Evolutionary conservation across 2,329 filamentous ascomycete genomes (phyloP), one percentile per base, ranked within the genome.

Genomic region (Diaporthe citriasiana): DNA sequence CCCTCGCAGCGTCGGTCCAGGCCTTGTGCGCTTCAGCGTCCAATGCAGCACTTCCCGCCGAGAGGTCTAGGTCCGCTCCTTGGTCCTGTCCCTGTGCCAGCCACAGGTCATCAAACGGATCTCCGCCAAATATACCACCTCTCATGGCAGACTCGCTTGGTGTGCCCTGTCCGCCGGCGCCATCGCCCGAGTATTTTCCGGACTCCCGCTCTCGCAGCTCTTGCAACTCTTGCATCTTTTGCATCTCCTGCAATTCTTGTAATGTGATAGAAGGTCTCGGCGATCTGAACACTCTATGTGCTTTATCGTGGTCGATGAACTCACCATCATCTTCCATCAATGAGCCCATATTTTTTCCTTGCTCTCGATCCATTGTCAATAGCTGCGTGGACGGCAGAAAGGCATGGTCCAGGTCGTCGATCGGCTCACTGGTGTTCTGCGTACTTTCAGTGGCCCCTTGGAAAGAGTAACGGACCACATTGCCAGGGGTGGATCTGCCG

Each of bases 241-340:
- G 38, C 17, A 75, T 30, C 59, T 51, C 27, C 38, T 73, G 71
- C 30, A 75, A 45, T 22, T 75, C 74, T 27, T 63, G 33, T 9
- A 75, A 51, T 0, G 71, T 75, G 45, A 74, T 17, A n/a, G 74
- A 75, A 4, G 74, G 72, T 30, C 74, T 68, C 12, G 71, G 74
- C 13, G 74, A 74, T 45, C 60, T 73, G 71, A 75, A 75, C 13
- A 75, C 72, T 27, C 47, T 19, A 19, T 8, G 38, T 25, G 74
- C 74, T 59, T 33, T 38, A 51, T 75, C 74, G 33, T 73, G 74
- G 9, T 75, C 47, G 30, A 75, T 45, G 4, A 75, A 3, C 40
- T 71, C 68, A 50, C 68, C 30, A 8, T 53, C 66, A 4, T 33
- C 56, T 45, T 53, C 56, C 13, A 38, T 10, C 7, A 33, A 42